Conservation (phyloP, 2,329 filamentous ascomycete genomes). For the Blastomyces silverae region DNA sequence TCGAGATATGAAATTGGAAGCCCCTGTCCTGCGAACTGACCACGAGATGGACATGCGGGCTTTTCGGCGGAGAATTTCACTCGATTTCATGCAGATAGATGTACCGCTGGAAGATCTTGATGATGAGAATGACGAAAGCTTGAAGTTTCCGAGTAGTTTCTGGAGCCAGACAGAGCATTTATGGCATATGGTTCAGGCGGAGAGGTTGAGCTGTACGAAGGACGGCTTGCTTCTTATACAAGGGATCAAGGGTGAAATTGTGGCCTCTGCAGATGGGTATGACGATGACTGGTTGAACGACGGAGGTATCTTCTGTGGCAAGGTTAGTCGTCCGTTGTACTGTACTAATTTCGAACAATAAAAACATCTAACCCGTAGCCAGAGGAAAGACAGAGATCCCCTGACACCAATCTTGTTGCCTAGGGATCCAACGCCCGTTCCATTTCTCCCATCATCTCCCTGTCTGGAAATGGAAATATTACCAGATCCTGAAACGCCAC, state of each 20-base stretch:
- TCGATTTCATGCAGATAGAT: conserved; percentile 27
- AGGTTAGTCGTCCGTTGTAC: conserved; percentile 9
- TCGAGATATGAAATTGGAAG: conserved; percentile 36
- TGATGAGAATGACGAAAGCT: conserved; percentile 40
- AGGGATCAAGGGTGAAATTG: conserved; percentile 27
- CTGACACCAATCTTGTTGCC: conserved; percentile 47
- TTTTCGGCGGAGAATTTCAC: conserved; percentile 30
- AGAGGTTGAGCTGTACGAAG: conserved; percentile 27
- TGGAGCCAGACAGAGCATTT: conserved; percentile 26
- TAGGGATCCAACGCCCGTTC: conserved; percentile 36
- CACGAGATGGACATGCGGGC: conserved; percentile 41
- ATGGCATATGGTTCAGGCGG: conserved; percentile 19
- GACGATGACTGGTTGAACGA: conserved; percentile 22
- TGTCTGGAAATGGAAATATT: conserved; percentile 33
- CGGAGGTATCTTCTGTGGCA: neutral
- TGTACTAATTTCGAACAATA: neutral
- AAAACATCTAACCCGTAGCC: neutral
- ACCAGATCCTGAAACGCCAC: conserved; percentile 33
- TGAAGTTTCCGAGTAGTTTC: conserved; percentile 38
- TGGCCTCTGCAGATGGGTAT: conserved; percentile 17
- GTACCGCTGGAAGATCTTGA: conserved; percentile 33
- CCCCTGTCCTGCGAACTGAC: conserved; percentile 44
- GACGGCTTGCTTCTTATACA: conserved; percentile 27
- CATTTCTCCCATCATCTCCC: conserved; percentile 38
- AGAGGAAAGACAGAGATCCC: conserved; percentile 29